Base-by-base conservation (phyloP, 2,329 filamentous ascomycete genomes). In the Volutella citrinella region DNA sequence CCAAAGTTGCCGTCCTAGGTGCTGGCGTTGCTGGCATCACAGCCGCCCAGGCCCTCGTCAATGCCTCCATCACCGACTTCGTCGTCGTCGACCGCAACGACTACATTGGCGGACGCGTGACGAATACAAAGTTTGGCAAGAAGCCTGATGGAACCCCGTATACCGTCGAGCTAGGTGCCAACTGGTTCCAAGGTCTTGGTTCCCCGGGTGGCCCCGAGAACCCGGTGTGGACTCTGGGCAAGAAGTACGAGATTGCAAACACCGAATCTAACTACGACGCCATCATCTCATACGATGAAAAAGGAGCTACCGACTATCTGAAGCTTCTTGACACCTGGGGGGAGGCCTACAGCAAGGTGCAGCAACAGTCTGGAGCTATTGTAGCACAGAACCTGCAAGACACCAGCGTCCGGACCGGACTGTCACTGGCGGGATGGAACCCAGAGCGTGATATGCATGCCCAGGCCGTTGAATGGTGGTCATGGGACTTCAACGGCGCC, bases 101-200 rank as follows among this genome's bases (percentile, higher is more conserved):
- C 38, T 67, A 72, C 10, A 72, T 85, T 38, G 81, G 82, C 3
- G 82, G 82, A 3, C 72, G 81, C 6, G 69, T 80, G 23, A 60
- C 60, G n/a, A 72, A 82, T 40, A 69, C 69, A 0, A 61, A 65
- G 0, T 83, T 84, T 46, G 79, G 80, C 5, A 59, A 64, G 12
- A 54, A 59, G 5, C 21, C 57, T 0, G 61, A 74, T 21, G 76
- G 76, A 1, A 62, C 69, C 1, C 70, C 75, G 0, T 80, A 78
- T 38, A 68, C 64, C 0, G 65, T 86, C 9, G 82, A 85, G 53
- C 60, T 82, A 1, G 82, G 82, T 4, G 81, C 82, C 7, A 86
- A 85, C 42, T 86, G 82, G 82, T 55, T 69, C 0, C 53, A 60
- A 7, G 48, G 40, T 1, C 34, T 45, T 7, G 38, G 36, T 12